phyloP scores from a whole-genome alignment of 495 filamentous ascomycete genomes.

The Penicillium atrosanguineum region DNA sequence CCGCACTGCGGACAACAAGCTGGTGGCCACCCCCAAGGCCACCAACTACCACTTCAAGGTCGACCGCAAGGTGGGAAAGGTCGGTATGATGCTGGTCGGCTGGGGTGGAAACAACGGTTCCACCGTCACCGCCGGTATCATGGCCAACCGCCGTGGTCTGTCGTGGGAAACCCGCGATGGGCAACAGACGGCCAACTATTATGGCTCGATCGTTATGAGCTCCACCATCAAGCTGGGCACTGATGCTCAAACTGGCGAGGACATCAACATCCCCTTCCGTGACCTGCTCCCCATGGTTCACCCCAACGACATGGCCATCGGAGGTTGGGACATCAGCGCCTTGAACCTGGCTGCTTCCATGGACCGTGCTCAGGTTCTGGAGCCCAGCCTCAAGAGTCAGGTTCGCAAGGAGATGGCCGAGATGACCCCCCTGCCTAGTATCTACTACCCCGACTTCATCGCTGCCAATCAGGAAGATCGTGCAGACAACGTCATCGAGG shows the following conservation, averaged over 20 bases:
- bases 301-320: slow-evolving; percentile 92
- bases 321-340: slow-evolving; percentile 95
- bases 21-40: slow-evolving; percentile 82
- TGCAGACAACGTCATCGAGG: slow-evolving; percentile 85
- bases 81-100: slow-evolving; percentile 95
- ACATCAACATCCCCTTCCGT: slow-evolving; percentile 96
- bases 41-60: slow-evolving; percentile 96
- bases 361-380: slow-evolving; percentile 92
- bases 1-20: slow-evolving; percentile 68
- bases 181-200: slow-evolving; percentile 85
- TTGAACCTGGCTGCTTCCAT: slow-evolving; percentile 88
- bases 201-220: slow-evolving; percentile 93
- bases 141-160: slow-evolving; percentile 86
- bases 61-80: slow-evolving; percentile 87
- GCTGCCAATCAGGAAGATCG: slow-evolving; percentile 97
- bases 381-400: slow-evolving; percentile 83
- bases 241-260: slow-evolving; percentile 77
- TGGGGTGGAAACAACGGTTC: slow-evolving; percentile 98
- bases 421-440: slow-evolving; percentile 87
- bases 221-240: slow-evolving; percentile 96
- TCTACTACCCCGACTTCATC: slow-evolving; percentile 99
- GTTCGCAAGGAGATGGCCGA: slow-evolving; percentile 90
- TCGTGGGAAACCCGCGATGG: slow-evolving; percentile 94
- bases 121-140: slow-evolving; percentile 94
- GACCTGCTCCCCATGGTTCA: slow-evolving; percentile 95